These are phyloP conservation scores for Nissolia schottii DNA, from an alignment of 306 rosid genomes.

Conservation along the genomic window DNA sequence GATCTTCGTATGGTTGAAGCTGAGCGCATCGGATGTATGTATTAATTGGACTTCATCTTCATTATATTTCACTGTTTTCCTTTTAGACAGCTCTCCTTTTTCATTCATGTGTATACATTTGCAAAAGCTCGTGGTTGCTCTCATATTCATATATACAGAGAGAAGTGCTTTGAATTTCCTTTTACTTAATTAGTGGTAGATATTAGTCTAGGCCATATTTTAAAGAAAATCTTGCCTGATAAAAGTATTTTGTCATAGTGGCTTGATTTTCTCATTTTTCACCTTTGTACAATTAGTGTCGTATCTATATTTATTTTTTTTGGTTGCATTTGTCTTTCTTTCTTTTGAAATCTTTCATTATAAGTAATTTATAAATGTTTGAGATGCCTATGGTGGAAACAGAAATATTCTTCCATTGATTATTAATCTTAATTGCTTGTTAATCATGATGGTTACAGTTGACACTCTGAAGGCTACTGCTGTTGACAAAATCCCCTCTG, in stretches of 20 bases:
- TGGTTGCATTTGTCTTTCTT: not conserved
- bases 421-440: not conserved
- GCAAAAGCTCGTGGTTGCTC: not conserved
- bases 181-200: not conserved
- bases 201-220: not conserved
- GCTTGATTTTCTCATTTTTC: not conserved
- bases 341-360: not conserved
- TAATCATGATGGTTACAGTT: constrained; percentile 44
- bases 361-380: not conserved
- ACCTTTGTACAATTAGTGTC: too few relatives aligned
- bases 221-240: not conserved
- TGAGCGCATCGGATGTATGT: constrained; percentile 78
- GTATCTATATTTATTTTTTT: too few relatives aligned
- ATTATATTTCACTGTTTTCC: not conserved
- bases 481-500: constrained; percentile 92
- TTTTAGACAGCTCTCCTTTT: not conserved
- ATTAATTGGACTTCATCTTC: not conserved
- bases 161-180: not conserved
- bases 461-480: constrained; percentile 67
- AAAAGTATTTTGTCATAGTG: not conserved
- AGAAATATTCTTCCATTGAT: not conserved
- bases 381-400: not conserved
- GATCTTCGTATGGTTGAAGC: constrained; percentile 98
- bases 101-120: not conserved
- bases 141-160: not conserved